Percentiles rank a stretch among this genome's conserved stretches.
Conservation (phyloP, 371 early-diverging fungal genomes). For the Mortierella sp. region DNA sequence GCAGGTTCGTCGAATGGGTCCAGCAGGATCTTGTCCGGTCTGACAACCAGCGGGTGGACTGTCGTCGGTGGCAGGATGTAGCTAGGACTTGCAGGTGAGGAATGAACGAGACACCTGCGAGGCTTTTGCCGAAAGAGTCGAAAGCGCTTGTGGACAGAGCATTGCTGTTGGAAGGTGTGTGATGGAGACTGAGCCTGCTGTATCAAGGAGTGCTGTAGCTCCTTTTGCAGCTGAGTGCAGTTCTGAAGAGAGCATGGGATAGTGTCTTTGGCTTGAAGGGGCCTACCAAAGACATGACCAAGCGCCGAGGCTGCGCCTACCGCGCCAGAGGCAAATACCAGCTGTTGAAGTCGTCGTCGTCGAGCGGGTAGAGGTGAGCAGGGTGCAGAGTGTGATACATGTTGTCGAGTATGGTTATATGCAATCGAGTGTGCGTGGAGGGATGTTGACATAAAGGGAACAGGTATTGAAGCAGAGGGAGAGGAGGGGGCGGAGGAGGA, state of each 20-base stretch:
- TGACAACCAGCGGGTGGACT: conserved; percentile 42
- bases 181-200: conserved; percentile 49
- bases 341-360: conserved; percentile 22
- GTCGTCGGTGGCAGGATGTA: conserved; percentile 42
- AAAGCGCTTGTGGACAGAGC: conserved; percentile 44
- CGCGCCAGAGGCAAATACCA: conserved; percentile 51
- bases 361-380: conserved; percentile 3
- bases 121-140: conserved; percentile 46
- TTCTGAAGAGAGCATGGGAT: conserved; percentile 31
- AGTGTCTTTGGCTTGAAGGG: conserved; percentile 44
- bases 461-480: neutral
- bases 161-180: conserved; percentile 46
- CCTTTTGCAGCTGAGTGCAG: conserved; percentile 35
- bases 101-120: conserved; percentile 39
- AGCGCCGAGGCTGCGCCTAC: conserved; percentile 43
- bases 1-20: conserved; percentile 16
- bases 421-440: neutral
- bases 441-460: neutral
- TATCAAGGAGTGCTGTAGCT: conserved; percentile 11
- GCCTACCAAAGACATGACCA: conserved; percentile 46
- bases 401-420: conserved; percentile 8
- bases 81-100: conserved; percentile 20
- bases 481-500: conserved; percentile 1
- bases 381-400: conserved; percentile 8
- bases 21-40: conserved; percentile 43